Evolutionary conservation across 768 basidiomycete species (phyloP), one percentile per base, ranked within the genome.

Genomic region (Tremella fuciformis): DNA sequence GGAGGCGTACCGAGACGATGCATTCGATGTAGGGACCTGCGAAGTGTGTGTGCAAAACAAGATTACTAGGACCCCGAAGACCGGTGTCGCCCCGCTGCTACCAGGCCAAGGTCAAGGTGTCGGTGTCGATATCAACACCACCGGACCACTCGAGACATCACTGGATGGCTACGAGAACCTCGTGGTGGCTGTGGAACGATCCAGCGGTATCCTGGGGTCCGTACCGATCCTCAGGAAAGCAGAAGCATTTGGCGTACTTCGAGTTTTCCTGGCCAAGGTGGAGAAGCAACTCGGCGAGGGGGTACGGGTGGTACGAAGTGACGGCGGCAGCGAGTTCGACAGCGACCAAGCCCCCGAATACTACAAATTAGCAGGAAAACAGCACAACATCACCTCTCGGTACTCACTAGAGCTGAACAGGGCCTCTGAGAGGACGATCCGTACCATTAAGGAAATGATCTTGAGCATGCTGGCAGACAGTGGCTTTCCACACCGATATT

Each of bases 331-430:
- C 1, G 50, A 52, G 7, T 52, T 52, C 29, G 50, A 21, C 34
- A 52, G 50, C 7, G 34, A 34, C n/a, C 16, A 38, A 1, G 29
- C 21, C 16, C 24, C 11, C 13, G 34, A 52, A 16, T 52, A 16
- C 19, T 52, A 52, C 50, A 21, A 16, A 15, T 13, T 29, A 13
- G 16, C 34, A 15, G 50, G 50, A 37, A 52, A 26, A 16, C 21
- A 52, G 24, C 24, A 52, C 7, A 26, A 3, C 34, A 52, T 24
- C 22, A 29, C 50, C 13, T 16, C 50, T 2, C 13, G 50, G 22
- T 52, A 52, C 34, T 26, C 50, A 3, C 50, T 29, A 13, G 50
- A 52, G 34, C 21, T 52, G 19, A 52, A 52, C 21, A 29, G 50
- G n/a, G 50, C 50, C 2, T 19, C 34, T 16, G 50, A 52, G 21